Conservation (phyloP, 495 filamentous ascomycete species). For the Talaromyces stipitatus region DNA sequence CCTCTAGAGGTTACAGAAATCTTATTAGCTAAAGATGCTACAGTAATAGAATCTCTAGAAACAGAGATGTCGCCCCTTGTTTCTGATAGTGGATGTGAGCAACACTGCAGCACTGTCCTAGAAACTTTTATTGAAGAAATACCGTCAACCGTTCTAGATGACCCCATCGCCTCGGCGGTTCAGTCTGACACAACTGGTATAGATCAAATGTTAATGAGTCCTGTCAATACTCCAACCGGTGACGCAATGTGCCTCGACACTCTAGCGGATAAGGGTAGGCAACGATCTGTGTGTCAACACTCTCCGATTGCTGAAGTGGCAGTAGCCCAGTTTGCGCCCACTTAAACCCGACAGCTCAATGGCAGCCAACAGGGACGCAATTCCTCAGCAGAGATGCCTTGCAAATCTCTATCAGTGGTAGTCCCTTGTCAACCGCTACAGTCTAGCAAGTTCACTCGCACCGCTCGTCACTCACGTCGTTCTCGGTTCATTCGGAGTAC, state of each 20-base stretch:
- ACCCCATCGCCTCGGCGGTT: not conserved
- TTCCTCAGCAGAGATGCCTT: not conserved
- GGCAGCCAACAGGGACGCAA: not conserved
- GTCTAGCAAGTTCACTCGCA: not conserved
- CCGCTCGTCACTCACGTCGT: not conserved
- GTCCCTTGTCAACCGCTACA: not conserved
- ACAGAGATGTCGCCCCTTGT: not conserved
- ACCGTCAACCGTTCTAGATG: not conserved
- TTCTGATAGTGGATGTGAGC: not conserved
- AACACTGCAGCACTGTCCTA: not conserved
- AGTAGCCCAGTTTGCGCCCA: not conserved
- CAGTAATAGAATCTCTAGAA: not conserved
- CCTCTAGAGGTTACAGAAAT: not conserved
- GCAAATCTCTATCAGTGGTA: not conserved
- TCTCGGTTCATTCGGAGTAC: not conserved
- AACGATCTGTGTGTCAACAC: not conserved
- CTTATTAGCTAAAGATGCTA: not conserved
- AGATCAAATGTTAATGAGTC: not conserved
- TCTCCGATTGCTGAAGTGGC: not conserved
- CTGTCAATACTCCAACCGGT: not conserved
- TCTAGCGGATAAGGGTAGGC: not conserved
- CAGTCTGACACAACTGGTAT: not conserved
- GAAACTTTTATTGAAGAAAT: not conserved
- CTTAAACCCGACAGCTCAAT: not conserved
- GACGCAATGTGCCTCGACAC: not conserved